Evolutionary conservation across 345 rosid genomes (phyloP), one percentile per base, ranked within the genome.

Genomic region (Geranium rotundifolium): DNA sequence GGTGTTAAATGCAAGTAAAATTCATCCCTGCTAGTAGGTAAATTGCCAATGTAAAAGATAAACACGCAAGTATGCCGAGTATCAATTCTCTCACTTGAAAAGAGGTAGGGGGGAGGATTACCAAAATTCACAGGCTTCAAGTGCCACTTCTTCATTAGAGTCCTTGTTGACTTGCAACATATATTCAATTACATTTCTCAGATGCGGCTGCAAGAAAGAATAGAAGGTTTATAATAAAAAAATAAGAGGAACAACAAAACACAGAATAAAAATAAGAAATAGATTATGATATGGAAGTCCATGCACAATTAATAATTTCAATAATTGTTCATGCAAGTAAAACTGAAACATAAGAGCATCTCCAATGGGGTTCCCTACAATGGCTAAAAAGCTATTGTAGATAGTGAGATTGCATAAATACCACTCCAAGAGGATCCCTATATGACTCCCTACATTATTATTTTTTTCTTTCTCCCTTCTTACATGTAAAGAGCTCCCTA

Each of bases 121-220:
- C 99, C 97, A 93, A 69, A 88, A 90, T 86, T 93, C 99, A 71
- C 97, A 86, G 50, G 97, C 91, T 81, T 93, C 99, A 65, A 93
- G 96, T 65, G 95, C 89, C 66, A 93, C 97, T 72, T 90, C 99
- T 23, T 86, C 99, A 63, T 93, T 92, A 59, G 72, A 61, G 65
- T 90, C 97, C 75, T 81, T 90, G 86, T 86, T 93, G 70, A 87
- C 96, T 93, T 81, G 96, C 80, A 93, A 68, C 73, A 90, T 90
- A 75, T 83, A 86, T 68, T 86, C 95, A 68, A 80, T 81, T 67
- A 93, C 77, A 72, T 85, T 80, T 75, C 80, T 88, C 78, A 90
- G 63, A 78, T 88, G 91, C 17, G 89, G 92, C 99, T 93, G 86
- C 69, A 58, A 46, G 6, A 39, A 63, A 56, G 54, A 7, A 60